A percentile compares a stretch with the other conserved stretches of the same genome.
These are phyloP conservation scores for Fagopyrum homotropicum DNA, from an alignment of 148 eudicot species.

Conservation along the genomic window DNA sequence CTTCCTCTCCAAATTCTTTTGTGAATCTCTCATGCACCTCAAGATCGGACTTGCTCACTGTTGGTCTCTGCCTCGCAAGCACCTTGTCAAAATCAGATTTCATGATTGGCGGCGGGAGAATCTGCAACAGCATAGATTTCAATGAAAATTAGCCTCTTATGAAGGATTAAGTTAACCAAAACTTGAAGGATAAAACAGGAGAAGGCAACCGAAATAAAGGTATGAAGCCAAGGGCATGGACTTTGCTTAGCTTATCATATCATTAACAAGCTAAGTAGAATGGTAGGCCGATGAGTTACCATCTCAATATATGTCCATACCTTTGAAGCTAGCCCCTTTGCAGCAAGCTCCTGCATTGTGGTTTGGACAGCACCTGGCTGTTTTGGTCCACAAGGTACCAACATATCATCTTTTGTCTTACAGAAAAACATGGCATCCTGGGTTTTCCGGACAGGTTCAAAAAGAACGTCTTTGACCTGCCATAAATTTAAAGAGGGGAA, in stretches of 20 bases:
- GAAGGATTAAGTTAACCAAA: too few relatives aligned
- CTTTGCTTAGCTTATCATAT: too few relatives aligned
- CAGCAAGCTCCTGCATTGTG: conserved; percentile 83
- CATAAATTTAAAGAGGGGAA: not conserved
- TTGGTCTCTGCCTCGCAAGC: conserved; percentile 84
- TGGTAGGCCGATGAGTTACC: not conserved
- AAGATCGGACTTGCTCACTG: conserved; percentile 90
- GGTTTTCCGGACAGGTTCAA: conserved; percentile 97
- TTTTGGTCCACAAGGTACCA: conserved; percentile 92
- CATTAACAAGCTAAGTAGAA: too few relatives aligned
- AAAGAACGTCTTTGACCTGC: conserved; percentile 91
- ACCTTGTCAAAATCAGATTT: conserved; percentile 89
- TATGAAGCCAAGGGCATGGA: too few relatives aligned
- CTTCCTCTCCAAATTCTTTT: conserved; percentile 93
- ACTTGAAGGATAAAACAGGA: too few relatives aligned
- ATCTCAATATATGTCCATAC: conserved; percentile 20
- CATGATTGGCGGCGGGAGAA: conserved; percentile 77
- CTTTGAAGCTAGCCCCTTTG: conserved; percentile 77
- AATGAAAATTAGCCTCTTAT: too few relatives aligned
- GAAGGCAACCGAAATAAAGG: too few relatives aligned
- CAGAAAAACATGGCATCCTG: conserved; percentile 92
- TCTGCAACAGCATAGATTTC: conserved; percentile 40
- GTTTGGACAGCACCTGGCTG: conserved; percentile 89
- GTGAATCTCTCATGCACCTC: conserved; percentile 93
- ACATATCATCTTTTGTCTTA: conserved; percentile 39